phyloP scores from a whole-genome alignment of 257 asterid species.

The Solanum tarijense region DNA sequence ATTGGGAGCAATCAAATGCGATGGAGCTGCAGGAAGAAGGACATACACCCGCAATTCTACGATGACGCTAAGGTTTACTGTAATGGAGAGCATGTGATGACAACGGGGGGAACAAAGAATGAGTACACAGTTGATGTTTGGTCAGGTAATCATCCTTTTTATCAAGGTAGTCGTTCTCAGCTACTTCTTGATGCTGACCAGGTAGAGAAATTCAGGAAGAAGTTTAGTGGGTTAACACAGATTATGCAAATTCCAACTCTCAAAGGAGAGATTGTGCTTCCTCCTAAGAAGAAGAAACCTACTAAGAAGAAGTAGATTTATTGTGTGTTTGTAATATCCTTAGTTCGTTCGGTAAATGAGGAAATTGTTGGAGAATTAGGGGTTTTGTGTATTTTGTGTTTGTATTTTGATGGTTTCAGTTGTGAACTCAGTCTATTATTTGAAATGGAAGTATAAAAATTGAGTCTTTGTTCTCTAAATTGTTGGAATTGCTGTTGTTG shows the following conservation, averaged over 20 bases:
- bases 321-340: neutral
- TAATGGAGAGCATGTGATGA: constrained; percentile 90
- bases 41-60: constrained; percentile 73
- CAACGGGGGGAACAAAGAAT: constrained; percentile 90
- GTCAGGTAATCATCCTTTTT: constrained; percentile 96
- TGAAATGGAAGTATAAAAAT: neutral
- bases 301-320: neutral
- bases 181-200: constrained; percentile 62
- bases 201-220: constrained; percentile 82
- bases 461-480: neutral
- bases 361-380: neutral
- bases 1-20: constrained; percentile 42
- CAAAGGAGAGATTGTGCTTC: constrained; percentile 62
- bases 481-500: neutral
- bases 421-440: neutral
- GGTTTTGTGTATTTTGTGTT: neutral
- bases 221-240: constrained; percentile 41
- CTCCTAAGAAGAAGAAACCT: neutral
- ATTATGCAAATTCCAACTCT: constrained; percentile 83
- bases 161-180: constrained; percentile 71
- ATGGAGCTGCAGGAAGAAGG: constrained; percentile 78
- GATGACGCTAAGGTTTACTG: constrained; percentile 80
- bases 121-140: constrained; percentile 91
- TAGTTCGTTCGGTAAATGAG: neutral
- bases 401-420: neutral